These are phyloP conservation scores for Sphagnum tenellum DNA, from an alignment of 225 moss, liverwort and hornwort genomes.

Conservation along the genomic window DNA sequence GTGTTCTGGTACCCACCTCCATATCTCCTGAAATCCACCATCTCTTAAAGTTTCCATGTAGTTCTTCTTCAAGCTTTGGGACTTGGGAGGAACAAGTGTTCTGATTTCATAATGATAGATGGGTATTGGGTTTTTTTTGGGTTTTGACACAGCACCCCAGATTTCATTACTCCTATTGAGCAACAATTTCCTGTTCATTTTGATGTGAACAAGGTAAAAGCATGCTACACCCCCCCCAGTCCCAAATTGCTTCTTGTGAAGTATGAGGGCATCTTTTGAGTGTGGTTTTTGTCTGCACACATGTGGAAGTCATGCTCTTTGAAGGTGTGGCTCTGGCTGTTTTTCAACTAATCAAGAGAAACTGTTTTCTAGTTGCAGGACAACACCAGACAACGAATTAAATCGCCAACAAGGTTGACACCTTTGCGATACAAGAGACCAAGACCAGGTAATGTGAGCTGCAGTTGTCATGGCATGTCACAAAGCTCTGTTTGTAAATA, in stretches of 20 bases:
- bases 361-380: too few relatives aligned
- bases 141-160: slow-evolving; percentile 67
- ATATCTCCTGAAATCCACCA: too few relatives aligned
- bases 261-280: too few relatives aligned
- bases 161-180: slow-evolving; percentile 90
- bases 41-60: not conserved
- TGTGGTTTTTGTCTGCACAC: too few relatives aligned
- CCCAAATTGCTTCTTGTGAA: too few relatives aligned
- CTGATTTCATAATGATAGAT: not conserved
- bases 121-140: not conserved
- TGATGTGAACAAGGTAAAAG: slow-evolving; percentile 64
- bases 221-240: too few relatives aligned
- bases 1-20: slow-evolving; percentile 49
- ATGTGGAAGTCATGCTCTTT: too few relatives aligned
- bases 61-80: not conserved
- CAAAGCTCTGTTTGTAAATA: too few relatives aligned
- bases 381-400: too few relatives aligned
- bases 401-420: slow-evolving; percentile 20
- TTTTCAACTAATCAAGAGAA: too few relatives aligned
- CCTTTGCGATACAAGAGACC: slow-evolving; percentile 77
- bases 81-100: not conserved
- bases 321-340: too few relatives aligned
- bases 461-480: too few relatives aligned
- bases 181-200: slow-evolving; percentile 89
- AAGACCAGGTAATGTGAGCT: slow-evolving; percentile 41